Evolutionary conservation across 345 rosid species (phyloP), one percentile per base, ranked within the genome.

Genomic region (Mangifera indica): DNA sequence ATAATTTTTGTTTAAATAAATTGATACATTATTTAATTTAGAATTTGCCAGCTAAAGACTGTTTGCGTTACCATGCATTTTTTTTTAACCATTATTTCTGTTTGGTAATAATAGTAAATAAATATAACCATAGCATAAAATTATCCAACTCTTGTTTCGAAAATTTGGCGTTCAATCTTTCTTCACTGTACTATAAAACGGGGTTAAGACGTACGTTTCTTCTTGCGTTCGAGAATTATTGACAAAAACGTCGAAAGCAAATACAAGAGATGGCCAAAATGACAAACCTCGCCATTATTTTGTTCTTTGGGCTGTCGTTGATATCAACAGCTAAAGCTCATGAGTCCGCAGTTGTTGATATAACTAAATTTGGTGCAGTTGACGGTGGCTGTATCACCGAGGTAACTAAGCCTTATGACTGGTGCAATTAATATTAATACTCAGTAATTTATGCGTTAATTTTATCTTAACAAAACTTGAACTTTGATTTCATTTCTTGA

Each of bases 281-380:
- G 24, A 72, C 11, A 20, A 32, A 14, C 8, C 29, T 18, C 1
- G 44, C 60, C 4, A 20, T 37, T 45, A 14, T 21, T 5, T 3
- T n/a, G 5, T 10, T 69, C 0, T 7, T 37, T 37, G 8, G 5
- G 9, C 25, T 72, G 29, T 45, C 73, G 40, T 15, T 24, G 13
- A 24, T 72, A 26, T 68, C 66, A 7, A 25, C 21, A 42, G 48
- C 63, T 17, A 10, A 12, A 9, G 68, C 59, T n/a, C 72, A 71
- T 14, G 20, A 13, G 44, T 10, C 44, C 2, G 62, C 10, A 0
- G 60, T 55, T 37, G 62, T 74, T 14, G 78, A 81, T 62, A 53
- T 81, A 0, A 60, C 62, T 14, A 74, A 71, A 32, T 78, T 58
- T 45, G 79, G 82, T 0, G 86, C 76, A 25, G 65, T 42, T 44